Base-by-base conservation (phyloP, 1,139 yeast species). In the Scheffersomyces segobiensis region DNA sequence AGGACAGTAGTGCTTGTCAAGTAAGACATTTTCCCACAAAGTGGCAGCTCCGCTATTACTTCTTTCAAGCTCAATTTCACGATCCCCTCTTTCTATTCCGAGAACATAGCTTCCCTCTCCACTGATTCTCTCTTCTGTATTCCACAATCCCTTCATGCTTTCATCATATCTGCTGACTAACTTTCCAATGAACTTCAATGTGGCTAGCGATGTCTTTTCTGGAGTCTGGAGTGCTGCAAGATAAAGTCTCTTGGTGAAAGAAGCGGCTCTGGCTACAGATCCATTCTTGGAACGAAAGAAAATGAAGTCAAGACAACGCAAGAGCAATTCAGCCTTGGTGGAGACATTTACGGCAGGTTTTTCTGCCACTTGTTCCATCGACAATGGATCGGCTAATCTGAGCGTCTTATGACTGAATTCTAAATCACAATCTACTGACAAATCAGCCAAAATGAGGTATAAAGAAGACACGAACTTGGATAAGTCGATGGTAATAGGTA, bases 41-140 rank as follows among this genome's bases (percentile, higher is more conserved):
- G 93, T 89, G 1, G 98, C 96, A 17, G 96, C 96, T 55, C 88
- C 93, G 3, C 97, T 84, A 68, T 93, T 93, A 64, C 90, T 79
- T 71, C 96, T 85, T 65, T 89, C 92, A 10, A 92, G 85, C 54
- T 85, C 88, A 5, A 80, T 79, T 57, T 77, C 81, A 55, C 73
- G 66, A 52, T 70, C 71, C 52, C 83, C 83, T 39, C 85, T 82
- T 56, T 88, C 92, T 65, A 88, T 80, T 47, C 87, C 85, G 68
- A 89, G 88, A 5, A 81, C 78, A 57, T 97, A 97, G 62, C 88
- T 85, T 18, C 91, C 91, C 58, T 79, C 83, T 18, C 83, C 83
- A 57, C 74, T 71, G 50, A 93, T 85, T 64, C 96, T 82, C 68
- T 95, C 99, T 56, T 93, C 97, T 0, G 97, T 91, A 48, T 91